These are phyloP conservation scores for Pyronema omphalodes DNA, from an alignment of 495 filamentous ascomycete species.

Conservation along the genomic window DNA sequence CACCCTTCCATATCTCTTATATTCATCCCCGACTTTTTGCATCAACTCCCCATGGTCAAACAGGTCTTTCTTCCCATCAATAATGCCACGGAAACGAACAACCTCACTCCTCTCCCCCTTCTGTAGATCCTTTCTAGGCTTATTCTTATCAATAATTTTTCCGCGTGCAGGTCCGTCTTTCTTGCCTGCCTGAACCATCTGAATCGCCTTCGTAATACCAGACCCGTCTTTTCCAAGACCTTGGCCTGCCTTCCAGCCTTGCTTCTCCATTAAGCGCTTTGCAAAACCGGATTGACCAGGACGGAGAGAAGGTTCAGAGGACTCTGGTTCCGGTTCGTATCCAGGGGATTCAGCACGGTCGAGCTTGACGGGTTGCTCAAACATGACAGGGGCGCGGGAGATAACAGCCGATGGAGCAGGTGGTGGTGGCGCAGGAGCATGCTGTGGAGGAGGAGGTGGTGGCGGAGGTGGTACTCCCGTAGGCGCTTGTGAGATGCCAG, in stretches of 20 bases:
- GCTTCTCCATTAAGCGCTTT: constrained; percentile 69
- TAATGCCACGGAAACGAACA: constrained; percentile 60
- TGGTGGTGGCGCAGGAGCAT: constrained; percentile 3
- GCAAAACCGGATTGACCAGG: constrained; percentile 76
- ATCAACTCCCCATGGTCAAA: constrained; percentile 53
- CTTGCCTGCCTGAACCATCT: constrained; percentile 63
- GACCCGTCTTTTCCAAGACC: constrained; percentile 64
- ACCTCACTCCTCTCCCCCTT: constrained; percentile 66
- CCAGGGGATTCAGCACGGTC: not conserved
- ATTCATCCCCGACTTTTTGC: constrained; percentile 91
- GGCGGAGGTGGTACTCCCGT: constrained; percentile 19
- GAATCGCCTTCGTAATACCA: constrained; percentile 67
- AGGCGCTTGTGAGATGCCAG: constrained; percentile 20
- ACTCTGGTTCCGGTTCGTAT: constrained; percentile 2
- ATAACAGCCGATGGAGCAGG: constrained; percentile 38
- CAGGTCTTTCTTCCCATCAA: constrained; percentile 53
- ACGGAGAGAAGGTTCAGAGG: constrained; percentile 33
- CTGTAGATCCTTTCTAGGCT: constrained; percentile 27
- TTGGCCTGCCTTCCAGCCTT: constrained; percentile 76
- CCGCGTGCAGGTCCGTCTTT: constrained; percentile 58
- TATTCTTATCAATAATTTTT: constrained; percentile 60
- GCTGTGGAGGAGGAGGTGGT: constrained; percentile 26
- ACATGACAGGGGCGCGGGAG: constrained; percentile 73
- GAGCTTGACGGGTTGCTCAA: constrained; percentile 45
- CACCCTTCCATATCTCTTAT: constrained; percentile 71